Evolutionary conservation across 495 filamentous ascomycete species (phyloP).

Genomic region (Daldinia concentrica): DNA sequence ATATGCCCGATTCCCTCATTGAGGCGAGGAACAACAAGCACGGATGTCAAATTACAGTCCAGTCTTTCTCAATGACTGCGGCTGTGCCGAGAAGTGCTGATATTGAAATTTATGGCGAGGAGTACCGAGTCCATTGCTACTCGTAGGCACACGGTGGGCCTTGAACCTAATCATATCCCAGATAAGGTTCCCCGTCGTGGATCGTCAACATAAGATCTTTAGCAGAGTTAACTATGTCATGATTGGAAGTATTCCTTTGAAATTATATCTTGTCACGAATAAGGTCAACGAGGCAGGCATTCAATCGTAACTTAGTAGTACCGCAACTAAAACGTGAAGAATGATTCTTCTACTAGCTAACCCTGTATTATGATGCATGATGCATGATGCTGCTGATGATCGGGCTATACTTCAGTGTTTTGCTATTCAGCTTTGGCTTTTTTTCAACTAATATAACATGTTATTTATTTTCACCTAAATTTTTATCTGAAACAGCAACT

Average conservation of each 20-base stretch:
- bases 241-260: not conserved
- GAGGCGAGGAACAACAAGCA: slow-evolving; percentile 63
- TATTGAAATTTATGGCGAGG: slow-evolving; percentile 53
- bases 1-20: not conserved
- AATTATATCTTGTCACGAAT: not conserved
- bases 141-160: slow-evolving; percentile 45
- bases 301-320: not conserved
- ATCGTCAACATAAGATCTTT: slow-evolving; percentile 40
- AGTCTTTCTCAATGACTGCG: slow-evolving; percentile 78
- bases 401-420: not conserved
- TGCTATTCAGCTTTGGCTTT: not conserved
- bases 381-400: not conserved
- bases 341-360: not conserved
- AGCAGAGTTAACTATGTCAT: not conserved
- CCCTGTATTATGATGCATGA: not conserved
- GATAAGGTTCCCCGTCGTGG: slow-evolving; percentile 39
- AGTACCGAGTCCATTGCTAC: slow-evolving; percentile 46
- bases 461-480: not conserved
- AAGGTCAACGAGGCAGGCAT: not conserved
- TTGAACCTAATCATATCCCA: slow-evolving; percentile 31
- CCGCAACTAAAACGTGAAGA: not conserved
- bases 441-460: not conserved
- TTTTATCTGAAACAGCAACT: not conserved
- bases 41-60: slow-evolving; percentile 99
- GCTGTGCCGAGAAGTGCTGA: slow-evolving; percentile 90